These are phyloP conservation scores for Croton setiger DNA, from an alignment of 441 rosid genomes.

Conservation along the genomic window DNA sequence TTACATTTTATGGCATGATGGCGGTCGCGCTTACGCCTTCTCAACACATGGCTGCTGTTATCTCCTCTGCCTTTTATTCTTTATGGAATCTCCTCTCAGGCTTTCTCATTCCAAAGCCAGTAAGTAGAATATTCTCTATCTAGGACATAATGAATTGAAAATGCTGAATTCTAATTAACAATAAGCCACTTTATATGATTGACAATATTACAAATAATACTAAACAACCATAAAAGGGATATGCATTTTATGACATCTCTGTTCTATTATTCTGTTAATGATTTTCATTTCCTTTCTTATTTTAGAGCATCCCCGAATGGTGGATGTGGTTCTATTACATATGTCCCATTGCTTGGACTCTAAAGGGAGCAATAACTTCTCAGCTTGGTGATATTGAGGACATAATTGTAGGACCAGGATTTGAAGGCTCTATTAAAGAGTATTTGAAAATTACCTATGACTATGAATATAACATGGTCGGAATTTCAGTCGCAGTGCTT, in stretches of 20 bases:
- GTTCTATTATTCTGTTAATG: no score
- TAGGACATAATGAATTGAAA: background rate
- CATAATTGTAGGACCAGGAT: conserved; percentile 45
- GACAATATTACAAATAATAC: no score
- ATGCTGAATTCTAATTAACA: background rate
- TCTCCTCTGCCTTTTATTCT: conserved; percentile 91
- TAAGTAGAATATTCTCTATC: conserved; percentile 32
- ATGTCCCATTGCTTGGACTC: conserved; percentile 83
- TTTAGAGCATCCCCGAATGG: conserved; percentile 73
- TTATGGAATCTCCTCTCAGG: conserved; percentile 96
- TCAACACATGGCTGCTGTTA: conserved; percentile 73
- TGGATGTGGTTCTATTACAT: conserved; percentile 95
- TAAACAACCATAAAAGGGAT: no score
- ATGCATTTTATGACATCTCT: background rate
- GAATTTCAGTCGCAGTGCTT: conserved; percentile 50
- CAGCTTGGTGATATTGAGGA: conserved; percentile 83
- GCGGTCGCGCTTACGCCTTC: conserved; percentile 87
- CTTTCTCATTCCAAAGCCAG: conserved; percentile 80
- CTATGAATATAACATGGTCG: conserved; percentile 44
- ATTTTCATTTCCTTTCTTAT: background rate
- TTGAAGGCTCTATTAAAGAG: conserved; percentile 56
- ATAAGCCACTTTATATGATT: background rate
- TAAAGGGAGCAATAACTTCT: conserved; percentile 62
- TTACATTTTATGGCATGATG: conserved; percentile 92
- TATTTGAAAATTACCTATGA: conserved; percentile 50